Evolutionary conservation across 371 early-diverging fungal species (phyloP), one percentile per base, ranked within the genome.

Genomic region (Mitosporidium daphniae): DNA sequence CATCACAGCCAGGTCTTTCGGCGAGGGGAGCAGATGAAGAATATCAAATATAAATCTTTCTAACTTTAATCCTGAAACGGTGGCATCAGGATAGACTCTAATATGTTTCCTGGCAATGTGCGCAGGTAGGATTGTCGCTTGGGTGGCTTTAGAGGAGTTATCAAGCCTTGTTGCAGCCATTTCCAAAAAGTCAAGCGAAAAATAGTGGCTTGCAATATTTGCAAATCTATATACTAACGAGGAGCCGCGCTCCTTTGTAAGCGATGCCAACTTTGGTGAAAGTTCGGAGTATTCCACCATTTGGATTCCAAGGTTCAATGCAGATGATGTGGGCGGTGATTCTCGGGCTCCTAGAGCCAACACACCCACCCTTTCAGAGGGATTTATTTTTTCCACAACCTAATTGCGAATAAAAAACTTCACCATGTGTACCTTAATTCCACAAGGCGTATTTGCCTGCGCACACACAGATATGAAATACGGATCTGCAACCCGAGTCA

Each of bases 131-230:
- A n/a, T n/a, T 77, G 78, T 39, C 60, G 59, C 27, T 50, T 52
- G 32, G 56, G 54, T 19, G 27, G 27, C 10, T 24, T 24, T 10
- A n/a, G n/a, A 21, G 80, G 80, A 1, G 46, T 27, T 18, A 69
- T 39, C n/a, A 36, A 28, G 31, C 59, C 56, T 16, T 4, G 20
- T 9, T 7, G 7, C 17, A 21, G 74, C 58, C 27, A 60, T 53
- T 33, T 65, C 47, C 41, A 89, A 49, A 40, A 84, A 84, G 28
- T 55, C 80, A 14, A 61, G 48, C 17, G 80, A 66, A 54, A 75
- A 89, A 42, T 73, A 80, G 46, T 89, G 89, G 53, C 80, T 89
- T 45, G 65, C 78, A 49, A 89, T 82, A 53, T 89, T 89, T 26
- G 68, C 89, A 4, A 82, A 78, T 21, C 61, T 57, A 48, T 62